These are phyloP conservation scores for Blastobotrys malaysiensis DNA, from an alignment of 1,139 yeast species.

Conservation along the genomic window DNA sequence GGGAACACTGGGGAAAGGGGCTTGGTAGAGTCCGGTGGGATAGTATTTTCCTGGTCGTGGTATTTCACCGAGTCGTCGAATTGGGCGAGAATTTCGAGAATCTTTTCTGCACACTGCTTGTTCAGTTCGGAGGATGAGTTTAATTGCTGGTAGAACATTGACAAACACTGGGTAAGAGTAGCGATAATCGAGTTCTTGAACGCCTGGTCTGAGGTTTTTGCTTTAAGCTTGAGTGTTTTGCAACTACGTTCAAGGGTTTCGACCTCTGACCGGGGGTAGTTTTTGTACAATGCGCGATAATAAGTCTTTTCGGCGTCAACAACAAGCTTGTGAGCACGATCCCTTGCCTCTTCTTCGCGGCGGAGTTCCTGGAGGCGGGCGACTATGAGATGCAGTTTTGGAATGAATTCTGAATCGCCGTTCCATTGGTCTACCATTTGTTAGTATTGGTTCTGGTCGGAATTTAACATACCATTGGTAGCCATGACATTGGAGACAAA, in stretches of 20 bases:
- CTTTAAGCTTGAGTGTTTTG: constrained; percentile 13
- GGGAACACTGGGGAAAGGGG: neutral
- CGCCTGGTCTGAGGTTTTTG: constrained; percentile 8
- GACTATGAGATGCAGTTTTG: constrained; percentile 13
- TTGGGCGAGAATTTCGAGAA: constrained; percentile 12
- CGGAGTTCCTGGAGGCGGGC: constrained; percentile 17
- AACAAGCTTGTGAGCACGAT: constrained; percentile 14
- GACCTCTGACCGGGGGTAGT: constrained; percentile 14
- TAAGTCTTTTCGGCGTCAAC: constrained; percentile 18
- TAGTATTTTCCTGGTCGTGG: neutral
- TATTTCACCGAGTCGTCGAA: neutral
- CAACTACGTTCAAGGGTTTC: constrained; percentile 17
- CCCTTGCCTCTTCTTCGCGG: constrained; percentile 17
- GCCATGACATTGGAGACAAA: constrained; percentile 7
- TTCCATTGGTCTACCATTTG: constrained; percentile 10
- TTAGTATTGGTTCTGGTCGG: neutral
- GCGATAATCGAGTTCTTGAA: constrained; percentile 15
- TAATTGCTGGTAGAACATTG: constrained; percentile 16
- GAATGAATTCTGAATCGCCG: constrained; percentile 12
- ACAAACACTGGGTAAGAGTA: constrained; percentile 17
- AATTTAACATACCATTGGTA: neutral
- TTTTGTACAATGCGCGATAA: constrained; percentile 21
- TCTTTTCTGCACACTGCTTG: constrained; percentile 12
- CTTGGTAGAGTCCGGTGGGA: neutral
- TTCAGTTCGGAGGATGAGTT: constrained; percentile 10